Percentiles rank a stretch among this genome's conserved stretches.
phyloP scores from a whole-genome alignment of 2,329 filamentous ascomycete genomes.

The Shiraia bambusicola region DNA sequence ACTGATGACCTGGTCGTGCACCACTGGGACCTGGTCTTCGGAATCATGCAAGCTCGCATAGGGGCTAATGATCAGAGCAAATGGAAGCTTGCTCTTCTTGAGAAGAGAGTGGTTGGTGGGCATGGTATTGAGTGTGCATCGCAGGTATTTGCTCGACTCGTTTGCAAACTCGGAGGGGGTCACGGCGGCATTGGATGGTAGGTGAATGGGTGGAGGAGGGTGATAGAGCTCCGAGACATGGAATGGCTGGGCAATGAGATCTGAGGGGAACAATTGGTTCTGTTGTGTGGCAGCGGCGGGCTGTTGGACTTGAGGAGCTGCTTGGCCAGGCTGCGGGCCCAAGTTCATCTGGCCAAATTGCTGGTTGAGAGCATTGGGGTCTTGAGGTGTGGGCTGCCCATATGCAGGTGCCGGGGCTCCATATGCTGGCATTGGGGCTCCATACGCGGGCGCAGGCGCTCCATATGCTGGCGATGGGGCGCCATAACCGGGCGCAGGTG shows the following conservation, averaged over 20 bases:
- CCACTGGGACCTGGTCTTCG: constrained; percentile 86
- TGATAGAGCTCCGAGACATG: constrained; percentile 90
- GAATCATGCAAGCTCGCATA: constrained; percentile 91
- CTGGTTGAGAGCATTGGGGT: constrained; percentile 67
- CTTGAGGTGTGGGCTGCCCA: constrained; percentile 53
- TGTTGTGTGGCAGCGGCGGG: constrained; percentile 36
- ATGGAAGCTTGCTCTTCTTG: constrained; percentile 92
- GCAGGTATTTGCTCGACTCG: constrained; percentile 89
- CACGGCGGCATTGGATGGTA: constrained; percentile 90
- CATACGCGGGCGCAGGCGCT: constrained; percentile 43
- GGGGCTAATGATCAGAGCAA: constrained; percentile 93
- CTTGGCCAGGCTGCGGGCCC: constrained; percentile 52
- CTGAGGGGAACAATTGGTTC: constrained; percentile 90
- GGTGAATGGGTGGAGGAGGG: constrained; percentile 84
- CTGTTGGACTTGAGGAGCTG: constrained; percentile 32
- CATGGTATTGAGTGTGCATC: constrained; percentile 91
- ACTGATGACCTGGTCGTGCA: constrained; percentile 96
- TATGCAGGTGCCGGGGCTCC: constrained; percentile 31
- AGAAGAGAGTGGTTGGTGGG: constrained; percentile 89
- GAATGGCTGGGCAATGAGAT: constrained; percentile 89
- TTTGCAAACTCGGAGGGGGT: constrained; percentile 90
- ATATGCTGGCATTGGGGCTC: constrained; percentile 35
- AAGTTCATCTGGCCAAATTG: constrained; percentile 80
- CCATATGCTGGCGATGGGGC: constrained; percentile 38
- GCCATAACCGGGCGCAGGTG: constrained; percentile 44